Evolutionary conservation across 495 filamentous ascomycete species (phyloP), one percentile per base, ranked within the genome.

Genomic region (Penicillium paradoxum): DNA sequence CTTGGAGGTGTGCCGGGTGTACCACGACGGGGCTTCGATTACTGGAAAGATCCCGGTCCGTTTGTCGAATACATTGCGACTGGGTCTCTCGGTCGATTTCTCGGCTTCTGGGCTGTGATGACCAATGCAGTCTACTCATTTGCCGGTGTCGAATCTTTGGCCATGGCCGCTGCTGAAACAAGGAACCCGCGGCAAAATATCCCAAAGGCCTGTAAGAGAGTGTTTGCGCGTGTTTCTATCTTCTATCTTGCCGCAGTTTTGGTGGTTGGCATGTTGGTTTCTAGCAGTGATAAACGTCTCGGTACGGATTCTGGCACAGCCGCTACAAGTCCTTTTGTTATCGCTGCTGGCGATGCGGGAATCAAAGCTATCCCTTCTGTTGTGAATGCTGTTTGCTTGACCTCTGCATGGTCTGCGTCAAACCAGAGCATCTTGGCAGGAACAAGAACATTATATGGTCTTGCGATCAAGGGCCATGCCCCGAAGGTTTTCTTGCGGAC

Each of bases 61-160:
- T 77, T 81, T 45, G 72, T 77, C 18, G 69, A 79, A 45, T 73
- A 76, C 47, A 69, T 78, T 13, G 62, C 65, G 1, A 59, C 58
- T 3, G 73, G 72, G 0, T 59, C 60, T 1, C 67, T 56, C 66
- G 73, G 72, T 1, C 60, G 62, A 2, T 83, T 84, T 42, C 67
- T 83, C 5, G 81, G 80, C 0, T 85, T 80, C 59, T 83, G 80
- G 79, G 71, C 72, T 18, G 79, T 81, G 29, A 76, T 83, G 69
- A 81, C 69, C 6, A 80, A 76, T 40, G 81, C 80, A 11, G 79
- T 82, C 5, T 85, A 82, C 64, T 75, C 73, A 0, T 85, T 82
- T 52, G 73, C 79, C 1, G 81, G 80, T 19, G 72, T 83, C 21
- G 78, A 81, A 49, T 73, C 67, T 11, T 64, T 81, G 19, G 73